Evolutionary conservation across 495 filamentous ascomycete species (phyloP).

Genomic region (Xylaria intraflava): DNA sequence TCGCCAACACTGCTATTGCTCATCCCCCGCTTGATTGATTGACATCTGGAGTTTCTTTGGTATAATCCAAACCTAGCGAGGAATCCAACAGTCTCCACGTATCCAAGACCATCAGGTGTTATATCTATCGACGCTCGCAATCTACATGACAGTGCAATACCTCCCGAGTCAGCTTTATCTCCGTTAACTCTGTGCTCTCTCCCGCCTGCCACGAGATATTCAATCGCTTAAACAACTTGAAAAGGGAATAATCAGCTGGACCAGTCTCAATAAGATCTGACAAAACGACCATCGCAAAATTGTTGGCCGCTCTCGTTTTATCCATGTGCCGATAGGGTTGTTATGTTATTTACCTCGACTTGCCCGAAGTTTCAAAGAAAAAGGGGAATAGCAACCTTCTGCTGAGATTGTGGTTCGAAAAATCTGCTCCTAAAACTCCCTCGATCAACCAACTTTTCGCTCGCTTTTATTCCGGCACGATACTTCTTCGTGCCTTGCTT

Average conservation of each 20-base stretch:
- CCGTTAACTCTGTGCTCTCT: constrained; percentile 22
- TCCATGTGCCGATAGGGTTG: constrained; percentile 22
- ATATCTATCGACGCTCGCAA: constrained; percentile 2
- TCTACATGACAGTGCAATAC: constrained; percentile 21
- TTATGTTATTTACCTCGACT: constrained; percentile 11
- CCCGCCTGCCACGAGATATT: constrained; percentile 27
- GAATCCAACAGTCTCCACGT: not conserved
- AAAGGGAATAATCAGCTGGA: constrained; percentile 24
- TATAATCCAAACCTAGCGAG: not conserved
- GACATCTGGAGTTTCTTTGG: constrained; percentile 1
- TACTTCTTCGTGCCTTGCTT: constrained; percentile 32
- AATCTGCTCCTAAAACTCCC: constrained; percentile 16
- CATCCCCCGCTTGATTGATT: not conserved
- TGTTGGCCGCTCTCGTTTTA: constrained; percentile 1
- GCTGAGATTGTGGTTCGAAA: constrained; percentile 15
- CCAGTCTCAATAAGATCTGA: constrained; percentile 5
- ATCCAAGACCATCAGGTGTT: constrained; percentile 9
- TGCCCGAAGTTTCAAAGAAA: constrained; percentile 13
- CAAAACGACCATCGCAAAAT: constrained; percentile 3
- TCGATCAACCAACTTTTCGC: constrained; percentile 27
- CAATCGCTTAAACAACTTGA: constrained; percentile 33
- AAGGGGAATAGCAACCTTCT: constrained; percentile 14
- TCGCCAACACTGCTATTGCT: not conserved
- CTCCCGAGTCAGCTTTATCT: constrained; percentile 15
- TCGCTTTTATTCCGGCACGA: constrained; percentile 33